Evolutionary conservation across 1,284 basidiomycete genomes (phyloP).

Genomic region (Sporisorium reilianum): DNA sequence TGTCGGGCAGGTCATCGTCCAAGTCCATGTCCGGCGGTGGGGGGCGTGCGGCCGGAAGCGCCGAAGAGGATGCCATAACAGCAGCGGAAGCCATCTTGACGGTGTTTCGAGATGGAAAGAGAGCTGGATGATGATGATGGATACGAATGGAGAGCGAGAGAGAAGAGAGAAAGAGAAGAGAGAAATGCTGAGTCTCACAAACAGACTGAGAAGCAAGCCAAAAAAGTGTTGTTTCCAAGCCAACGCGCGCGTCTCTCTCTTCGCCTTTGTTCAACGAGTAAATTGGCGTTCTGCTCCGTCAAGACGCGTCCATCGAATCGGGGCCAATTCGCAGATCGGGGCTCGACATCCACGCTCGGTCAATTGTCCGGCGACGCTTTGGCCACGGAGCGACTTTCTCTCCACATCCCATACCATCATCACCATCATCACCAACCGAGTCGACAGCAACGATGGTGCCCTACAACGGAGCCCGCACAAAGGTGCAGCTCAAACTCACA

Average conservation of each 20-base stretch:
- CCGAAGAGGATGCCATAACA: conserved; percentile 36
- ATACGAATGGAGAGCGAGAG: not conserved
- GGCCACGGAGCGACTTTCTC: conserved; percentile 3
- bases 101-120: not conserved
- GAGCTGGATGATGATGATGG: not conserved
- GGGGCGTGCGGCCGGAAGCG: conserved; percentile 48
- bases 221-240: conserved; percentile 5
- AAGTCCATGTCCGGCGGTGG: conserved; percentile 59
- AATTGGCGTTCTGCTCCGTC: conserved; percentile 30
- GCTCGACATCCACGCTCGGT: conserved; percentile 2
- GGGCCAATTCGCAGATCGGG: conserved; percentile 4
- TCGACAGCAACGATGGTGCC: conserved; percentile 49
- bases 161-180: not conserved
- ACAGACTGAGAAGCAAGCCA: too few relatives aligned
- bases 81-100: conserved; percentile 52
- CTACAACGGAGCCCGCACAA: conserved; percentile 60
- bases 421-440: not conserved
- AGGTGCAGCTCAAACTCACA: conserved; percentile 77
- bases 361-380: conserved; percentile 41
- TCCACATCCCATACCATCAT: conserved; percentile 16
- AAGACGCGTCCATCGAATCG: conserved; percentile 44
- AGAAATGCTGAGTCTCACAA: not conserved
- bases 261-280: conserved; percentile 23
- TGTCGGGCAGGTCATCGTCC: conserved; percentile 53
- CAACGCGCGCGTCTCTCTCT: conserved; percentile 5